Evolutionary conservation across 139 green algal genomes (phyloP), one percentile per base, ranked within the genome.

Genomic region (Pleodorina starrii): DNA sequence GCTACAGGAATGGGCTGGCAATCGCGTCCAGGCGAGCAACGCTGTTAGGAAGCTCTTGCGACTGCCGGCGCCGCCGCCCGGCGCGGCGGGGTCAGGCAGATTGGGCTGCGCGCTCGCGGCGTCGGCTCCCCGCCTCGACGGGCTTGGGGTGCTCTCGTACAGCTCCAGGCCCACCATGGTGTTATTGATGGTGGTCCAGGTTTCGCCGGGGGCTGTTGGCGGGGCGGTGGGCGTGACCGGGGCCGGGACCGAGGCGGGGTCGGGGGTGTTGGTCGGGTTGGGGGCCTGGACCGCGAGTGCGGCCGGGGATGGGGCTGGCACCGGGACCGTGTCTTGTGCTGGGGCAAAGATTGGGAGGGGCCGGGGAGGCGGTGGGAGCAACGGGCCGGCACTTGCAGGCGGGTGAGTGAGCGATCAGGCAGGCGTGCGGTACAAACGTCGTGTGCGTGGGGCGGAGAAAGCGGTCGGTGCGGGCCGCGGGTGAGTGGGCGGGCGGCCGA

Each of bases 91-190:
- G n/a, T 73, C 27, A 12, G 3, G 5, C 54, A 66, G 25, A 25
- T 21, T 21, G 2, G 54, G 54, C 29, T 21, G 54, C 21, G 29
- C 25, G 54, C 54, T 66, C 54, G 21, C 54, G 2, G 54, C 25
- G 54, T 66, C 29, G 54, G 54, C 54, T 66, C 25, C 54, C 54
- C 21, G 29, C 54, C 54, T 66, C 21, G 54, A 21, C 12, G 36
- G 32, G 36, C 35, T 77, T n/a, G 36, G 46, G 36, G 36, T 19
- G 36, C 32, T 77, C 3, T 48, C 36, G 19, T 21, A 85, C 36
- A 86, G 35, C 54, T 86, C 79, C 57, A 86, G 27, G 2, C 79
- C 79, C 0, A 86, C 79, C 19, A 86, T 75, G 57, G 57, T 66
- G 10, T 86, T n/a, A 4, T 86, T 66, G 19, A 86, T 51, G 36